phyloP scores from a whole-genome alignment of 495 filamentous ascomycete genomes.

The Lasiosphaeria ovina region DNA sequence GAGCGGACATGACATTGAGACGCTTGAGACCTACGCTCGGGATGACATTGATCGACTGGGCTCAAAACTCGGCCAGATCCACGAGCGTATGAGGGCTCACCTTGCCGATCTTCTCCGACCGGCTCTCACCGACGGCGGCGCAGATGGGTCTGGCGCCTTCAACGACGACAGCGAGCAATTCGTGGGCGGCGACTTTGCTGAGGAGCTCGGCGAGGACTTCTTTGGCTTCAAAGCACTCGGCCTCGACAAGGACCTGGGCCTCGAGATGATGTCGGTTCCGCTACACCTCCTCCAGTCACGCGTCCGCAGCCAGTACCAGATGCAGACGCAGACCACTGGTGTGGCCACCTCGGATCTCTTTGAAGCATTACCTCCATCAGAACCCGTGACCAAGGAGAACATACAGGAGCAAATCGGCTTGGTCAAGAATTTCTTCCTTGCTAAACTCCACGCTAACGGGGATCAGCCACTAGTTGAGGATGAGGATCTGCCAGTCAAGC shows the following conservation, averaged over 20 bases:
- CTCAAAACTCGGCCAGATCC: constrained; percentile 76
- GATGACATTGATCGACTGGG: constrained; percentile 91
- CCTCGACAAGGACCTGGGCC: constrained; percentile 82
- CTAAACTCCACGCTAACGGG: constrained; percentile 76
- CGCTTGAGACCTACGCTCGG: constrained; percentile 82
- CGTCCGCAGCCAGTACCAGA: constrained; percentile 76
- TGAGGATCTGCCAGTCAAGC: constrained; percentile 89
- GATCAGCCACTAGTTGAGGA: constrained; percentile 88
- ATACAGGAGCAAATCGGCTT: constrained; percentile 78
- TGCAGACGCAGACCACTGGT: constrained; percentile 62
- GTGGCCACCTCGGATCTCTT: constrained; percentile 59
- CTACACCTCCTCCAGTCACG: constrained; percentile 91
- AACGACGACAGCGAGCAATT: constrained; percentile 97
- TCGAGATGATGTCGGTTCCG: constrained; percentile 82
- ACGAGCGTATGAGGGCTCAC: constrained; percentile 89
- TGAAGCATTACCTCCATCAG: constrained; percentile 66
- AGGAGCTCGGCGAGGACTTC: constrained; percentile 97
- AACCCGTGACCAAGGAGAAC: constrained; percentile 77
- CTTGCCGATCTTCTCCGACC: constrained; percentile 88
- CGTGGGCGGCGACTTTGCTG: constrained; percentile 92
- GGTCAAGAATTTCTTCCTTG: constrained; percentile 83
- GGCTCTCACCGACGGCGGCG: constrained; percentile 70
- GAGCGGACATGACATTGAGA: constrained; percentile 77
- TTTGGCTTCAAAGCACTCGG: constrained; percentile 97
- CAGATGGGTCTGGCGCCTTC: constrained; percentile 87